Base-by-base conservation (phyloP, 179 eudicot genomes). In the Sideroxylon spinosum region DNA sequence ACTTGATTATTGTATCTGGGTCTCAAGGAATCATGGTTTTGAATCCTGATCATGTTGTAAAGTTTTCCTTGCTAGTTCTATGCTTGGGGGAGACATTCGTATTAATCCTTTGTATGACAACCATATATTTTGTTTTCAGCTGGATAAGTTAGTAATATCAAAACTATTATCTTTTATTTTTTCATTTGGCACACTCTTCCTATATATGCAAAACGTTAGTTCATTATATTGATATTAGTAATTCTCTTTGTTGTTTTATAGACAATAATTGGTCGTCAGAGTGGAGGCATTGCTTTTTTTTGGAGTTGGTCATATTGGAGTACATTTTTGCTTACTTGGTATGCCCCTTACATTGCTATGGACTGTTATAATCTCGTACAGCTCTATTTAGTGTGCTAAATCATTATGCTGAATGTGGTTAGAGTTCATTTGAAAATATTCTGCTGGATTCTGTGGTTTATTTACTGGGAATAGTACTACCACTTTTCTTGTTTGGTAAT, bases 271-370 rank as follows among this genome's bases (percentile, higher is more conserved):
- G 91, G 88, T 68, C 86, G 81, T 67, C 82, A 81, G 68, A 85
- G 84, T 53, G 78, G 85, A 76, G 90, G 89, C 53, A 85, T 91
- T 63, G 82, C 90, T 73, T 88, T 91, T 82, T 86, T 81, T 73
- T 91, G 94, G 92, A 89, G 89, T 82, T 89, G 88, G 86, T 91
- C 94, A 44, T 91, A 91, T 82, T 91, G 94, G 92, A 89, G 91
- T 81, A 89, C 92, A 22, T 91, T 91, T 75, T 71, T 88, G 63
- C 87, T 91, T 59, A 91, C 94, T 73, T 91, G 94, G 94, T 89
- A 87, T n/a, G 85, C 48, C 75, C 13, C 28, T 22, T 19, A 10
- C 26, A 49, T 25, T n/a, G 16, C n/a, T 49, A 44, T 56, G 56
- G 52, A 56, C 23, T 5, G 20, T 29, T 55, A 22, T 70, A 26